Base-by-base conservation (phyloP, 306 rosid genomes). In the Biancaea sappan region DNA sequence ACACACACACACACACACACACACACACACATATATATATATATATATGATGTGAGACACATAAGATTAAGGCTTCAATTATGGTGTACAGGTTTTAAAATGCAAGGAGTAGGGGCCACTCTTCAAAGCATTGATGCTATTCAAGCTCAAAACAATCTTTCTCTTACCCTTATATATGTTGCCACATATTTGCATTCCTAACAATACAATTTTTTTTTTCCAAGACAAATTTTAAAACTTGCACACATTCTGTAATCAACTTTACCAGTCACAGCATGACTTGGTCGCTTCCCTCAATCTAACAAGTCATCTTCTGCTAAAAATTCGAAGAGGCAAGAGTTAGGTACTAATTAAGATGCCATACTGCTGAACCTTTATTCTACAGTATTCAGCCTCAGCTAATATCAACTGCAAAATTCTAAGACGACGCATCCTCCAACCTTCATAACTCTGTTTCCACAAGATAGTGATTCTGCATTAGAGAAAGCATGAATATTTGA, bases 261-360 rank as follows among this genome's bases (percentile, higher is more conserved):
- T 75, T 73, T 81, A 73, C 79, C 86, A 77, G 66, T 75, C 85
- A 81, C 62, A 74, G 66, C 72, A 85, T 68, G 47, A 78, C 77
- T 52, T 78, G 77, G 50, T 50, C 77, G 71, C 78, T 38, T 31
- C 34, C 62, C 28, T 73, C 74, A 73, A 74, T 77, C 86, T 81
- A 86, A 84, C 83, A 74, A 85, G 86, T 85, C 88, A 83, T 86
- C 90, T 86, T 93, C 96, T 86, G 81, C 91, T 88, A 88, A 91
- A 91, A 91, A 68, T 76, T 86, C 88, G 91, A 89, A 89, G 97
- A 85, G 86, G 91, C 82, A 89, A 82, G 82, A 83, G 91, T 86
- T 84, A 87, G 92, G 90, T 86, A 86, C 80, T 75, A 77, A 77
- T 82, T 75, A 77, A 77, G 66, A 82, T 65, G 90, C 92, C 91